Evolutionary conservation across 2,329 filamentous ascomycete genomes (phyloP).

Genomic region (Parascedosporium putredinis): DNA sequence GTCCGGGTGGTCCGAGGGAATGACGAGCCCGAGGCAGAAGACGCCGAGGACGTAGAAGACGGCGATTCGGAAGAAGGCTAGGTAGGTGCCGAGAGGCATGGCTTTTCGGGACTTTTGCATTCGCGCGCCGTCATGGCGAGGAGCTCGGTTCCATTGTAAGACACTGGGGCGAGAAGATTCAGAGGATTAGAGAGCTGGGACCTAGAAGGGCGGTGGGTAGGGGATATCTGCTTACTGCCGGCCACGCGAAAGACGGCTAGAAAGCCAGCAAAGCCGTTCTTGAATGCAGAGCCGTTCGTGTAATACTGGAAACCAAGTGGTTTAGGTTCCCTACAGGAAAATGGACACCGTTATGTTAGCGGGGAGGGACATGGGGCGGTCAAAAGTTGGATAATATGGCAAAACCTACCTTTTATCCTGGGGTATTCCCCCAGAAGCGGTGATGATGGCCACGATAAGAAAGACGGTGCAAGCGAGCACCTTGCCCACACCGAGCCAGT

Average conservation of each 20-base stretch:
- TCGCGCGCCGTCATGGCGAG: conserved; percentile 33
- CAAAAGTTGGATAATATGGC: background rate
- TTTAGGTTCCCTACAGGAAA: conserved; percentile 4
- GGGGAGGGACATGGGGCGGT: no score
- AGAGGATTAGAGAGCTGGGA: background rate
- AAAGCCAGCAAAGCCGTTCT: conserved; percentile 29
- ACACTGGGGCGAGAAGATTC: conserved; percentile 15
- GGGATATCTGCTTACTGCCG: conserved; percentile 17
- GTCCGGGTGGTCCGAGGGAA: conserved; percentile 29
- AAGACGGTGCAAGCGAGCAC: conserved; percentile 42
- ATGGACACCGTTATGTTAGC: no score
- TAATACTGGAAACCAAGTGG: conserved; percentile 32
- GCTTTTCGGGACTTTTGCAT: conserved; percentile 33
- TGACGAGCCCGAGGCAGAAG: conserved; percentile 39
- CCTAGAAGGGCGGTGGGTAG: background rate
- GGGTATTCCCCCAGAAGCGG: conserved; percentile 38
- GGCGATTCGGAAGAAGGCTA: conserved; percentile 43
- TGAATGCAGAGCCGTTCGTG: conserved; percentile 34
- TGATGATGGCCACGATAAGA: conserved; percentile 43
- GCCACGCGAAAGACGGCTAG: conserved; percentile 33
- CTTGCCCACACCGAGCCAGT: conserved; percentile 40
- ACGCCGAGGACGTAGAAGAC: conserved; percentile 43
- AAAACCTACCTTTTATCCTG: conserved; percentile 21
- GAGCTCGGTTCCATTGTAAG: conserved; percentile 34
- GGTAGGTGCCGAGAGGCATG: conserved; percentile 40